These are phyloP conservation scores for Blastobotrys parvus DNA, from an alignment of 805 yeast genomes.

Conservation along the genomic window DNA sequence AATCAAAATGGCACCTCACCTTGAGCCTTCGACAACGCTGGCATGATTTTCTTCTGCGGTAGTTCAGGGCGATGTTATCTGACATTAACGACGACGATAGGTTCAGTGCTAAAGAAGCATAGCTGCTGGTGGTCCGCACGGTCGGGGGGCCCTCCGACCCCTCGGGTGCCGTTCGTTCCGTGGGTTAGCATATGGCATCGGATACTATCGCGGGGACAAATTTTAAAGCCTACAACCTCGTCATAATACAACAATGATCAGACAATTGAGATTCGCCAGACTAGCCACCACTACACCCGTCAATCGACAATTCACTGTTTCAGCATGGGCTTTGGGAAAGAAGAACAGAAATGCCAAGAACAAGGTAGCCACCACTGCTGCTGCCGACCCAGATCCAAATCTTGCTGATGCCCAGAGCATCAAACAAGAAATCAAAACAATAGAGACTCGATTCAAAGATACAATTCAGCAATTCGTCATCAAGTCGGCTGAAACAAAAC, in stretches of 20 bases:
- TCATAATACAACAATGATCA: neutral
- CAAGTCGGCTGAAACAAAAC: slow-evolving; percentile 51
- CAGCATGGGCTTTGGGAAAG: slow-evolving; percentile 5
- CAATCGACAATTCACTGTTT: slow-evolving; percentile 1
- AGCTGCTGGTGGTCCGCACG: no score
- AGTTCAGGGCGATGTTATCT: no score
- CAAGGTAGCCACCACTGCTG: slow-evolving; percentile 6
- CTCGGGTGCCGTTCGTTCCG: neutral
- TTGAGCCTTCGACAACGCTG: slow-evolving; percentile 16
- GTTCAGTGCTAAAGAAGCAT: no score
- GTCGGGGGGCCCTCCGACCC: neutral
- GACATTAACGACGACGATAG: no score
- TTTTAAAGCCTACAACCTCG: neutral
- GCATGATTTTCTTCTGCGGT: slow-evolving; percentile 16
- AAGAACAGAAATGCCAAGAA: slow-evolving; percentile 6
- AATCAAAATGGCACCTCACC: slow-evolving; percentile 17
- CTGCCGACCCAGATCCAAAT: neutral
- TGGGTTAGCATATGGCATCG: neutral
- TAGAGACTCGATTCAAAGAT: slow-evolving; percentile 37
- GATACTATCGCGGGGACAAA: neutral
- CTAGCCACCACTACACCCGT: neutral
- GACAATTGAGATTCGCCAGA: neutral
- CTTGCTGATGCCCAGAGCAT: slow-evolving; percentile 12
- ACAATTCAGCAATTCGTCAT: slow-evolving; percentile 47
- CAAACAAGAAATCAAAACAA: slow-evolving; percentile 26